phyloP scores from a whole-genome alignment of 2,329 filamentous ascomycete genomes.

The Scopulariopsis brevicaulis region DNA sequence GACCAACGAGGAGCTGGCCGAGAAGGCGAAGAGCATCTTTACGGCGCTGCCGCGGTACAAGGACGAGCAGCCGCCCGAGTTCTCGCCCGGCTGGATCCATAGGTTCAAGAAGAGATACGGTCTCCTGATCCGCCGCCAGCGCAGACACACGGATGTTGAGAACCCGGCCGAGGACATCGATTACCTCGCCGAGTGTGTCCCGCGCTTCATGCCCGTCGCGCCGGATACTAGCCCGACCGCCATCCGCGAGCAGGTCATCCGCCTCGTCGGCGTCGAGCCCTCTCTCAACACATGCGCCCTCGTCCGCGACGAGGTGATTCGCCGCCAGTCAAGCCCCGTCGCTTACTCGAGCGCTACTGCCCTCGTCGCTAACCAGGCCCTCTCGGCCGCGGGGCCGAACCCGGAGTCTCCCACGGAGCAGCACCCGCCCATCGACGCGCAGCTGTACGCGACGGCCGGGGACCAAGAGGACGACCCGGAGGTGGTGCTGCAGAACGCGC shows the following conservation, averaged over 20 bases:
- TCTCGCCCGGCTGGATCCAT: slow-evolving; percentile 53
- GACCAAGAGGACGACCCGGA: slow-evolving; percentile 42
- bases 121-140: slow-evolving; percentile 43
- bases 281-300: slow-evolving; percentile 41
- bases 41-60: slow-evolving; percentile 46
- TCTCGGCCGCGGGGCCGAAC: slow-evolving; percentile 1
- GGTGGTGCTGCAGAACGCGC: slow-evolving; percentile 45
- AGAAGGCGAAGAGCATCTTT: slow-evolving; percentile 51
- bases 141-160: slow-evolving; percentile 34
- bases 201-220: slow-evolving; percentile 45
- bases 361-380: slow-evolving; percentile 3
- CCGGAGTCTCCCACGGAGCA: slow-evolving; percentile 10
- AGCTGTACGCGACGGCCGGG: slow-evolving; percentile 24
- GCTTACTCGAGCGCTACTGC: slow-evolving; percentile 5
- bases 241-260: slow-evolving; percentile 45
- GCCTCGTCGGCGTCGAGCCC: slow-evolving; percentile 42
- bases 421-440: slow-evolving; percentile 13
- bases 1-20: slow-evolving; percentile 50
- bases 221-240: slow-evolving; percentile 47
- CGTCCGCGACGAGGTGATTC: slow-evolving; percentile 46
- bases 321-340: slow-evolving; percentile 13
- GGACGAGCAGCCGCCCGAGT: slow-evolving; percentile 47
- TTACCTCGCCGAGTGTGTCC: slow-evolving; percentile 49
- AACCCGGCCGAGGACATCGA: slow-evolving; percentile 43
- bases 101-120: slow-evolving; percentile 54